These are phyloP conservation scores for Grammothele lineata DNA, from an alignment of 768 basidiomycete species.

Conservation along the genomic window DNA sequence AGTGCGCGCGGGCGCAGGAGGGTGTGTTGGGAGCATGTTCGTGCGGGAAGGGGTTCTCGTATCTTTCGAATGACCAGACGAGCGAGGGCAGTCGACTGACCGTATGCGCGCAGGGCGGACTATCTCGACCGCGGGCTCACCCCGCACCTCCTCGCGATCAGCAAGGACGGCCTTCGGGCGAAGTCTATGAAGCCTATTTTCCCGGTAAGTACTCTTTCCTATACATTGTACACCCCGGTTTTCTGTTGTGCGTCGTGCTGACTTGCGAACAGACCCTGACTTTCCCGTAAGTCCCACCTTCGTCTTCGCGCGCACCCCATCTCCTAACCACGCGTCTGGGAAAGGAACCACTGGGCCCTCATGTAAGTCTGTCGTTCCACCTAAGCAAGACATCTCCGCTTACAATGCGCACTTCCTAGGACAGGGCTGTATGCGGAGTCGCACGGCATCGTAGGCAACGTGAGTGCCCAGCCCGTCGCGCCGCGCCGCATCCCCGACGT, in stretches of 20 bases:
- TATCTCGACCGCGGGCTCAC: constrained; percentile 85
- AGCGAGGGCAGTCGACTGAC: no score
- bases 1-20: no score
- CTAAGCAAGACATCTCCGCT: no score
- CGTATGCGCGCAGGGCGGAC: constrained; percentile 55
- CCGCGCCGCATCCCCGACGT: no score
- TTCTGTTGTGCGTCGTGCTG: not conserved
- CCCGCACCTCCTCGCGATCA: constrained; percentile 76
- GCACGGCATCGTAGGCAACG: constrained; percentile 89
- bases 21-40: no score
- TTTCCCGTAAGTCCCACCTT: constrained; percentile 84
- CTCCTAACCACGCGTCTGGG: no score
- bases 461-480: constrained; percentile 31
- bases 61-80: no score
- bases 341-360: constrained; percentile 85
- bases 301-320: no score
- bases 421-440: constrained; percentile 88
- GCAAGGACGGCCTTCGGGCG: constrained; percentile 79
- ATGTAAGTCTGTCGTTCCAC: constrained; percentile 64
- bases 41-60: no score
- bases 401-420: constrained; percentile 48
- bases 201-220: constrained; percentile 56
- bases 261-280: constrained; percentile 63
- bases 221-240: not conserved
- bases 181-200: constrained; percentile 87